Evolutionary conservation across 352 stramenopile genomes (phyloP).

Genomic region (Pythium myriotylum): DNA sequence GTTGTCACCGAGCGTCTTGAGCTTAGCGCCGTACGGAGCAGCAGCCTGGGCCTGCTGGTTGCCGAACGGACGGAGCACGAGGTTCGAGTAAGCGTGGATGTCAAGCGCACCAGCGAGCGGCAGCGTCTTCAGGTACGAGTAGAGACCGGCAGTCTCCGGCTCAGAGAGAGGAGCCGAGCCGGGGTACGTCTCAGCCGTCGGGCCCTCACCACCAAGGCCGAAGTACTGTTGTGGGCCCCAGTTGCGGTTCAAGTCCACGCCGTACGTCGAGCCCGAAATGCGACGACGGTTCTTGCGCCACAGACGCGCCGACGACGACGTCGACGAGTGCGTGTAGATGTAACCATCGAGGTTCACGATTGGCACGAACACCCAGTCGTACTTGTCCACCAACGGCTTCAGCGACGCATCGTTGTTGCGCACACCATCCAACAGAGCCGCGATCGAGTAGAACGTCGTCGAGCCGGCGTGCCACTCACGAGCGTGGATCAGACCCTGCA

Average conservation of each 20-base stretch:
- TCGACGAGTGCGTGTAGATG: constrained; percentile 27
- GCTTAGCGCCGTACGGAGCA: constrained; percentile 31
- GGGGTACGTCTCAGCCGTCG: constrained; percentile 30
- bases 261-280: constrained; percentile 21
- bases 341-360: constrained; percentile 42
- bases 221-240: constrained; percentile 33
- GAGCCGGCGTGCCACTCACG: constrained; percentile 38
- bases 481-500: constrained; percentile 36
- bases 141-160: constrained; percentile 33
- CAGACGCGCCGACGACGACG: constrained; percentile 25
- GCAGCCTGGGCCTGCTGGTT: constrained; percentile 20
- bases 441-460: constrained; percentile 33
- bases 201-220: constrained; percentile 20
- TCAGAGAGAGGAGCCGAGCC: constrained; percentile 33
- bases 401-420: constrained; percentile 28
- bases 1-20: constrained; percentile 31
- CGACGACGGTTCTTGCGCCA: constrained; percentile 39
- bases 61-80: constrained; percentile 36
- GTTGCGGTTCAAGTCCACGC: constrained; percentile 43
- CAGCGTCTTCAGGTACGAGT: constrained; percentile 34
- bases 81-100: constrained; percentile 33
- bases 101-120: constrained; percentile 31
- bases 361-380: constrained; percentile 40
- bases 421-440: constrained; percentile 30
- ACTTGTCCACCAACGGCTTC: constrained; percentile 28